Base-by-base conservation (phyloP, 306 rosid species). In the Malus asiatica region DNA sequence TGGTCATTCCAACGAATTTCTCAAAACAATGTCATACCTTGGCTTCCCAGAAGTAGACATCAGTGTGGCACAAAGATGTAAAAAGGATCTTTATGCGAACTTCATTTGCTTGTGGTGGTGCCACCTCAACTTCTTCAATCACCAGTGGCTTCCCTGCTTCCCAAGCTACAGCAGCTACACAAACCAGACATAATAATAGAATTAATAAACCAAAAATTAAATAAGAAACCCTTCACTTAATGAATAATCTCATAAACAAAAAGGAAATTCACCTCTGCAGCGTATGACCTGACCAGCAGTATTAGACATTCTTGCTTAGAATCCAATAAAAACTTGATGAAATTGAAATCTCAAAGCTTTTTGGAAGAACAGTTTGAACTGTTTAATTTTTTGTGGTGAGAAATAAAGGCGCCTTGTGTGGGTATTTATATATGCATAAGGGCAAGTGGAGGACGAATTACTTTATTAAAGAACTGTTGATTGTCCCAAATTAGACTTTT, bases 1-100 rank as follows among this genome's bases (percentile, higher is more conserved):
- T 55, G 12, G 0, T 53, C 11, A 7, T 53, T 16, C 53, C 2
- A 0, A 46, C 7, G 11, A 53, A 55, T 55, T 20, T 55, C 10
- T 20, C 22, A 20, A 20, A 14, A 1, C 20, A 42, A 42, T 40
- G 58, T 5, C 55, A 15, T 72, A 78, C 85, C 73, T 82, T 82
- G 27, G 85, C 85, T 74, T 82, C 85, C 85, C 85, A 78, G 68
- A 78, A 82, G 79, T 78, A 78, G 46, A 78, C 74, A 55, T 82
- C 85, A 61, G 79, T 68, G 38, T 78, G 85, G 70, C 85, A 82
- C 22, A 78, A 80, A 11, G 82, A 42, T 53, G 76, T 82, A 70
- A 68, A 78, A 20, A 82, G 72, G 71, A 82, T 82, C 69, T 82
- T 82, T n/a, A 82, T 9, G 38, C 79, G 82, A 46, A 82, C 85